Evolutionary conservation across 176 grass and related monocot species (phyloP), one percentile per base, ranked within the genome.

Genomic region (Carex littledalei): DNA sequence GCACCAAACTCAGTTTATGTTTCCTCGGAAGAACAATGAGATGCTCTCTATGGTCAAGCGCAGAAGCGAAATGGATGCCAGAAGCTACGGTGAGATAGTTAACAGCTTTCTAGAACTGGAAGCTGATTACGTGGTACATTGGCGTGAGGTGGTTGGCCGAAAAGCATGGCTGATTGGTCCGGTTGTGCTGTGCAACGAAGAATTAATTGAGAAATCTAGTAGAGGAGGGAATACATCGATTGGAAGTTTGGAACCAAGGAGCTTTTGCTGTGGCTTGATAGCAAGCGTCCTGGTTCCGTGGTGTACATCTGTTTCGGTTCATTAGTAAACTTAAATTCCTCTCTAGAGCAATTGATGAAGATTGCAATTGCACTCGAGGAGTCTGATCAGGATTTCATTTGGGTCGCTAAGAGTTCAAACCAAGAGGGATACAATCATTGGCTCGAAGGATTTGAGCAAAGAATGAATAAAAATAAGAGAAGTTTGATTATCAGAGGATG

Each of bases 81-180:
- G 58, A 71, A 88, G 85, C 86, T 89, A 80, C 22, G 89, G 89
- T 20, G 69, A 76, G 41, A 32, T 96, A 60, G 72, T 80, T 24
- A 96, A 96, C 81, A 93, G 89, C 84, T 96, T 93, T 85, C 56
- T 83, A 60, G 89, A 90, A 15, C 64, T 96, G n/a, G 94, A 93
- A 66, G 60, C 55, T 17, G 89, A 88, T 35, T 96, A 88, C 70
- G 5, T 79, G 34, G 63, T 86, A 32, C 68, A 87, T 59, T 50
- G 84, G 55, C 57, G 24, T n/a, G 37, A 83, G 22, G 31, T 34
- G n/a, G 4, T 74, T 6, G 21, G 81, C 7, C 86, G 56, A 47
- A 88, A 84, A 39, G 9, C 45, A 0, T 93, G 91, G 94, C 54
- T 86, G 31, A 62, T 96, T 60, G 91, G 89, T 7, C 94, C 94